phyloP scores from a whole-genome alignment of 2,329 filamentous ascomycete species.

The Ustulina deusta region DNA sequence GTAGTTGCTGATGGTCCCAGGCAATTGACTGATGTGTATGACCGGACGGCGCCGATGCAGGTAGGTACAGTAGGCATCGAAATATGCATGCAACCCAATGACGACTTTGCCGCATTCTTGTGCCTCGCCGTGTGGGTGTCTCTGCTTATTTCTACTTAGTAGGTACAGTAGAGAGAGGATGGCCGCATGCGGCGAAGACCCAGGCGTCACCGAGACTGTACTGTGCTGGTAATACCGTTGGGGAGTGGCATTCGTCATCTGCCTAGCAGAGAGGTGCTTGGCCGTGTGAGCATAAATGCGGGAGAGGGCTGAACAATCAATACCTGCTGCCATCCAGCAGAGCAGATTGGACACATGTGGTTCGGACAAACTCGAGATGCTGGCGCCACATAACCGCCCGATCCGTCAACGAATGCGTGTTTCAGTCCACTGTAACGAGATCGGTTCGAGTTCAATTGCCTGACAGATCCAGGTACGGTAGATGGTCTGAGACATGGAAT shows the following conservation, averaged over 20 bases:
- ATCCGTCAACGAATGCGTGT: constrained; percentile 23
- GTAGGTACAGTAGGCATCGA: not conserved
- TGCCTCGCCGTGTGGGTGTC: not conserved
- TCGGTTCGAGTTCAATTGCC: constrained; percentile 3
- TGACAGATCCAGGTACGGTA: constrained; percentile 14
- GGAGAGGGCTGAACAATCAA: not conserved
- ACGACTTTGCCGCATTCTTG: constrained; percentile 1
- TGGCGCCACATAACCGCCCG: constrained; percentile 14
- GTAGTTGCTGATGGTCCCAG: constrained; percentile 1
- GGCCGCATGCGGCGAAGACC: not conserved
- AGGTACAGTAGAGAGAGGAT: not conserved
- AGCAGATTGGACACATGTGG: constrained; percentile 20
- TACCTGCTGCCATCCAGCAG: constrained; percentile 1
- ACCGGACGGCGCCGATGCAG: constrained; percentile 11
- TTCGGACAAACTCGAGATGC: not conserved
- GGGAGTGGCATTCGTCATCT: not conserved
- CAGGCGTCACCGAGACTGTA: not conserved
- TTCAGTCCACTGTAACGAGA: constrained; percentile 23
- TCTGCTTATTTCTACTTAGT: constrained; percentile 15
- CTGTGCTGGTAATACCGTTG: not conserved
- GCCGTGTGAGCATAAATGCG: not conserved
- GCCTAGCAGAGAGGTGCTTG: not conserved
- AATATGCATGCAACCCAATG: constrained; percentile 22
- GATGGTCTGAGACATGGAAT: constrained; percentile 20
- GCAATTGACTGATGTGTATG: not conserved